Base-by-base conservation (phyloP, 768 basidiomycete species). In the Basidioascus undulatus region DNA sequence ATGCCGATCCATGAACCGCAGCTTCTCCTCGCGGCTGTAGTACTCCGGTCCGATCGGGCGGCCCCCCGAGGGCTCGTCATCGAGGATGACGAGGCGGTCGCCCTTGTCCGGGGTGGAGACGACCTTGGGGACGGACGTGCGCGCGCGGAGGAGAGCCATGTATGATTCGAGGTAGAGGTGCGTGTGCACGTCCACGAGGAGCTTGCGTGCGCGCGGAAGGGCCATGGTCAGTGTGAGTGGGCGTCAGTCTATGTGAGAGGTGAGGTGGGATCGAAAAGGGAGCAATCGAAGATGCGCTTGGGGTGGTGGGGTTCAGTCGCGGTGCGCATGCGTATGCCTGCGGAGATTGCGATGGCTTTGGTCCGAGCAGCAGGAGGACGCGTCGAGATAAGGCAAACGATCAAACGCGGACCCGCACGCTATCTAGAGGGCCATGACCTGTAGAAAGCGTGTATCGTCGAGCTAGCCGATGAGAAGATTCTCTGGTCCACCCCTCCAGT, bases 1-100 rank as follows among this genome's bases (percentile, higher is more conserved):
- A 54, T 86, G 82, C 47, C 54, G 67, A 50, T 78, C 71, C 82
- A 86, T 87, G 55, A 86, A 87, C 49, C 62, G 63, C 32, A 87
- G 60, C 58, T 86, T 86, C 53, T 76, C 74, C 42, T 63, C 60
- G 35, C 71, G 56, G 44, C 81, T 76, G 76, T 76, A 82, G 54
- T 83, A 83, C 63, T 72, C 45, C 10, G 37, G 64, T 19, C 82
- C 82, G 21, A 69, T 71, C 46, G 70, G 72, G 42, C 44, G 39
- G 5, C 45, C 47, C 3, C 46, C 49, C 8, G 40, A 41, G 15
- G 76, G 77, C 51, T 81, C 80, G 47, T 79, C 65, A 46, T 81
- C 74, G 37, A 84, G 58, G 48, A 86, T 81, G 47, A 82, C 52
- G 1, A 81, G 59, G 13, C 81, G 65, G 28, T 84, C 76, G 35